Evolutionary conservation across 176 grass and related monocot species (phyloP).

Genomic region (Pontederia paniculata): DNA sequence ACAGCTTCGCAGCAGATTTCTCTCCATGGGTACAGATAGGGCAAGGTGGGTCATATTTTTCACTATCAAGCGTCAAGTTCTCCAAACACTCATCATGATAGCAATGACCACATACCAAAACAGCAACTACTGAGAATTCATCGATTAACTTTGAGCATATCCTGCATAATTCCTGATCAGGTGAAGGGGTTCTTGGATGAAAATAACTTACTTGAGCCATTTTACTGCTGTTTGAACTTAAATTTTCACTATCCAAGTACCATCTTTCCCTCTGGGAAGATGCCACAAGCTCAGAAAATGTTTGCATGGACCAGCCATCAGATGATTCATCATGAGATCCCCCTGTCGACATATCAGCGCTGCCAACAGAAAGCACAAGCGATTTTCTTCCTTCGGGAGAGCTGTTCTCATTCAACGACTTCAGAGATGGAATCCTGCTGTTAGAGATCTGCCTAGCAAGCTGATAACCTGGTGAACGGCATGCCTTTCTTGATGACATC

Average conservation of each 20-base stretch:
- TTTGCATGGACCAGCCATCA: conserved; percentile 50
- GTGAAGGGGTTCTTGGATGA: conserved; percentile 4
- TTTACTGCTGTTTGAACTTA: conserved; percentile 19
- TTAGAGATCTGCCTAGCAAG: conserved; percentile 38
- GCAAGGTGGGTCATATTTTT: conserved; percentile 61
- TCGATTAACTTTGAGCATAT: conserved; percentile 55
- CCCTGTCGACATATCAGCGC: conserved; percentile 15
- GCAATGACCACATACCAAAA: conserved; percentile 54
- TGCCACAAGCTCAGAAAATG: conserved; percentile 52
- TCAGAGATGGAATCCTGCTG: conserved; percentile 43
- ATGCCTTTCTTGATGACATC: conserved; percentile 43
- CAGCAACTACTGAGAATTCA: conserved; percentile 27
- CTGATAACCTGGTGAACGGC: conserved; percentile 34
- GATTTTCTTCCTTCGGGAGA: conserved; percentile 19
- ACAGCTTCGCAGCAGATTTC: conserved; percentile 34
- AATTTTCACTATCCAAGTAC: conserved; percentile 48
- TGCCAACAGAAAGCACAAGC: conserved; percentile 19
- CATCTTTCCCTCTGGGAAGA: conserved; percentile 54
- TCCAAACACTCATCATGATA: conserved; percentile 82
- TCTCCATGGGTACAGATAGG: conserved; percentile 60
- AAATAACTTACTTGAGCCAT: conserved; percentile 19
- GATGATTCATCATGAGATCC: conserved; percentile 40
- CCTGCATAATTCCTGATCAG: conserved; percentile 59
- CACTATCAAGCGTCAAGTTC: conserved; percentile 38
- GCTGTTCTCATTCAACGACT: conserved; percentile 28